These are phyloP conservation scores for Physaria fendleri DNA, from an alignment of 345 rosid genomes.

Conservation along the genomic window DNA sequence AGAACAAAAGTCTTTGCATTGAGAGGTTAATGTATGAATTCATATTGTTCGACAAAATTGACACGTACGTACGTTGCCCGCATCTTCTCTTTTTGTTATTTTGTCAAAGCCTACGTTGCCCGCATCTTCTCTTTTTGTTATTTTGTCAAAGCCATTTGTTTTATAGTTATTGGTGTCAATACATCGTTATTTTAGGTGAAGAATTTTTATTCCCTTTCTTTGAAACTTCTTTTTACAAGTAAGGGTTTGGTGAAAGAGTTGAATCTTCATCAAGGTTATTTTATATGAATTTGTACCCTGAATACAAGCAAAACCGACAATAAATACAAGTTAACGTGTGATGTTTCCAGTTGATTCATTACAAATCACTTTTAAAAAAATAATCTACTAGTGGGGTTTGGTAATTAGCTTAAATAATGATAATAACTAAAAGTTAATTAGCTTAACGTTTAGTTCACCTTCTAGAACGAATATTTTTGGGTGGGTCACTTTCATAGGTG, in stretches of 20 bases:
- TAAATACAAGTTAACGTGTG: no score
- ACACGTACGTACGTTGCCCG: no score
- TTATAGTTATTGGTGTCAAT: not conserved
- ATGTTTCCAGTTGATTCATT: no score
- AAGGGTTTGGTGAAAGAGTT: no score
- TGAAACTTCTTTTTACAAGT: not conserved
- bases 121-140: no score
- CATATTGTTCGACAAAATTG: constrained; percentile 8
- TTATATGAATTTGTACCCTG: not conserved
- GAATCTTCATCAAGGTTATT: no score
- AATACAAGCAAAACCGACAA: no score
- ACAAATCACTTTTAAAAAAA: not conserved
- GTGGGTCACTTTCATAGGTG: not conserved
- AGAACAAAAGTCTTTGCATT: not conserved
- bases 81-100: no score
- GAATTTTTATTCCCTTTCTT: not conserved
- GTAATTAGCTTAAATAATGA: not conserved
- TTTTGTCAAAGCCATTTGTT: constrained; percentile 5
- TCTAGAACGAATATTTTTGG: not conserved
- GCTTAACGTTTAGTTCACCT: not conserved
- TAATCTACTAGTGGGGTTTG: not conserved
- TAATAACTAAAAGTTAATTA: not conserved
- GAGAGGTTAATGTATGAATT: not conserved
- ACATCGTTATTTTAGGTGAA: constrained; percentile 10
- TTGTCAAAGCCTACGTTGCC: no score